Evolutionary conservation across 2,329 filamentous ascomycete genomes (phyloP), one percentile per base, ranked within the genome.

Genomic region (Tolypocladium amazonense): DNA sequence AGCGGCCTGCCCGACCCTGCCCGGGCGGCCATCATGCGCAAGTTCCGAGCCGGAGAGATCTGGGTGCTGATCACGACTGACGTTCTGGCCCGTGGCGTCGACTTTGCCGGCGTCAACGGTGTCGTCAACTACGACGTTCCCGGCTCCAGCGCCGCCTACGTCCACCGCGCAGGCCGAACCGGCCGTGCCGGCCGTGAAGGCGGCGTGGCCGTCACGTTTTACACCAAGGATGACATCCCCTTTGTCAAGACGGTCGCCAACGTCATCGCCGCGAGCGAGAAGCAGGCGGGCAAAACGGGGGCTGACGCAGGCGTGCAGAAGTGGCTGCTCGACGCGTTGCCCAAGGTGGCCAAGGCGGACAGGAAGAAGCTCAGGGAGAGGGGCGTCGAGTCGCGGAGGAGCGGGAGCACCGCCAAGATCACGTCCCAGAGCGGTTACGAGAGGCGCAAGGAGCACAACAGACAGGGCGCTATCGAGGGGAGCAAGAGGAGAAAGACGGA

Each of bases 61-160:
- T 99, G 94, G 94, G 86, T 97, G 8, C 81, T 99, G 41, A 94
- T 99, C 71, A 97, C 94, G 0, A 99, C 94, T 0, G 94, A 99
- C 70, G 83, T 99, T 9, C 80, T 99, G 14, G 89, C 92, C 20
- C 89, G 94, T 39, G 94, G 94, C 25, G 87, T 99, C 47, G 94
- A 99, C 73, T 97, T 99, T 76, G 86, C 89, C 11, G 94, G 94
- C 56, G 87, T 99, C 63, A 97, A 97, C 68, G 92, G 92, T 54
- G 92, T 99, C 0, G 89, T 99, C 57, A 99, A 97, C 75, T 99
- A 97, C 75, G 94, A 99, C 72, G 91, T 97, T 11, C 94, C 94
- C 0, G 90, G 88, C n/a, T 92, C 89, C 0, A 88, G 89, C 6
- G 93, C 92, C 0, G 86, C 86, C 1, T 99, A 99, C 70, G 89